Conservation (phyloP, 1,139 yeast genomes). For the Geotrichum histeridarum region DNA sequence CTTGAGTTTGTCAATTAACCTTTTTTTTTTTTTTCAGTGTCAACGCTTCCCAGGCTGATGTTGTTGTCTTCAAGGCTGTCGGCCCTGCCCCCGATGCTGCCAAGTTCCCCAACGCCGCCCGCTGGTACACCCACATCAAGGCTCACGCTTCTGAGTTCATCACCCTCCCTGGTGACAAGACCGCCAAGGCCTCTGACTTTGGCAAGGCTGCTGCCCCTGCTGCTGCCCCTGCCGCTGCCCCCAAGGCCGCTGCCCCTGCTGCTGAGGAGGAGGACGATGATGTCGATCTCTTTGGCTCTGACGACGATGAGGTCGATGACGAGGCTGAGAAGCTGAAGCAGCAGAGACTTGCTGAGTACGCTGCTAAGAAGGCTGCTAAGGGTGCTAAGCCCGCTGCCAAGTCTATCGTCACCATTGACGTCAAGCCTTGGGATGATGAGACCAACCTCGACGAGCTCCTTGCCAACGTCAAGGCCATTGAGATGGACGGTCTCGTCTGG, state of each 20-base stretch:
- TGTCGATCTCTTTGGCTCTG: constrained; percentile 92
- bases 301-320: constrained; percentile 89
- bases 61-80: constrained; percentile 86
- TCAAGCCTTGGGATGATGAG: constrained; percentile 99
- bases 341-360: constrained; percentile 95
- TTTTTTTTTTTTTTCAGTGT: constrained; percentile 18
- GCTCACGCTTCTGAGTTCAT: constrained; percentile 82
- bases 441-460: constrained; percentile 86
- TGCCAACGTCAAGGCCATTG: constrained; percentile 77
- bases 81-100: constrained; percentile 49
- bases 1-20: constrained; percentile 11
- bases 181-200: constrained; percentile 31
- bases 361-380: constrained; percentile 94
- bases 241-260: constrained; percentile 49
- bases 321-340: constrained; percentile 96
- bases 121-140: constrained; percentile 98
- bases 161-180: constrained; percentile 38
- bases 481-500: constrained; percentile 93
- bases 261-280: constrained; percentile 85
- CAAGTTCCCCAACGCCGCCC: constrained; percentile 88
- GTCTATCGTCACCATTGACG: constrained; percentile 92
- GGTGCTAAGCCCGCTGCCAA: constrained; percentile 98
- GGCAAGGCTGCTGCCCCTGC: constrained; percentile 43
- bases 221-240: constrained; percentile 42
- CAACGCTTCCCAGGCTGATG: constrained; percentile 86